Base-by-base conservation (phyloP, 1,284 basidiomycete genomes). In the Naganishia albida region DNA sequence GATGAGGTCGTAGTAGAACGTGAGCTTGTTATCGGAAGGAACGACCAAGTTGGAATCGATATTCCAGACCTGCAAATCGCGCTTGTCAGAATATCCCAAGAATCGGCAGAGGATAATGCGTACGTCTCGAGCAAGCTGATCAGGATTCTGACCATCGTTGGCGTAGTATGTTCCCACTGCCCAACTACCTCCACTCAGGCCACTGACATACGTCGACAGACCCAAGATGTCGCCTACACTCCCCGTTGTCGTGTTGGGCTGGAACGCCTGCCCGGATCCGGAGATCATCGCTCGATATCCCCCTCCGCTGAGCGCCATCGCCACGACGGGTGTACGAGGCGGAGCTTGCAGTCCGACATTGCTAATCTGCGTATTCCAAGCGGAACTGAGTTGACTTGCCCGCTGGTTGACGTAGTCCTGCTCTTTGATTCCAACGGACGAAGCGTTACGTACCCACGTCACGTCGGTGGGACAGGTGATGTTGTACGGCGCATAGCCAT, bases 271-370 rank as follows among this genome's bases (percentile, higher is more conserved):
- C 8, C 67, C 67, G 23, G 67, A 62, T 2, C 67, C 65, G 20
- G 63, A 62, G 70, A 80, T 74, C 81, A 82, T 82, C 12, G 81
- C 81, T 20, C 81, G 70, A 64, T 81, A 79, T 4, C 81, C 81
- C 34, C 81, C 81, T 40, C 81, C 81, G 12, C 77, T 78, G 16
- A 82, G 68, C 0, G 80, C 80, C 48, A 81, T 72, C 30, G 78
- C 80, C 23, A 82, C 70, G 2, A 69, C 67, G 0, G 82, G 82
- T 18, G 72, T 74, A 49, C 78, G 70, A 15, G 75, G 71, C 3
- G 78, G 75, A 18, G 67, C 67, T 8, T 70, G 53, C 1, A 79
- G 64, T 2, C 72, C 72, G 39, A 69, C 66, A 15, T 69, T 57
- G 16, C 71, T 42, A 26, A 53, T 66, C 69, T 72, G 71, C 12